A percentile compares a stretch with the other conserved stretches of the same genome.
Evolutionary conservation across 371 early-diverging fungal species (phyloP).

Genomic region (Actinomortierella ambigua): DNA sequence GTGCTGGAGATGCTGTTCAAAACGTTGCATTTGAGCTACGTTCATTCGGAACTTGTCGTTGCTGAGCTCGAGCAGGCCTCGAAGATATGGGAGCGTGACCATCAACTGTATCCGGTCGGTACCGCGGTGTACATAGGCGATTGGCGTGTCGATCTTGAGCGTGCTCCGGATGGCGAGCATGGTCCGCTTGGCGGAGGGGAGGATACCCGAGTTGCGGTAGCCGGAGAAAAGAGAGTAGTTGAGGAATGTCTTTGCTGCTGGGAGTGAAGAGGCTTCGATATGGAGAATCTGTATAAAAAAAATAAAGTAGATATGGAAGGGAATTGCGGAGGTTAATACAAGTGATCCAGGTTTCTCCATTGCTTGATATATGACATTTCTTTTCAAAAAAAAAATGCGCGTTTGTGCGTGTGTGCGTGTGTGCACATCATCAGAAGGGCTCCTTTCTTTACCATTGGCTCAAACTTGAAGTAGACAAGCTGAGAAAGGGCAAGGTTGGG

Average conservation of each 20-base stretch:
- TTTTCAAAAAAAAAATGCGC: not conserved
- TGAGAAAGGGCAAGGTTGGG: constrained; percentile 21
- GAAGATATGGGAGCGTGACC: constrained; percentile 54
- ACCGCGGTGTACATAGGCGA: constrained; percentile 52
- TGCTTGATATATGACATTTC: not conserved
- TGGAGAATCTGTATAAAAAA: constrained; percentile 58
- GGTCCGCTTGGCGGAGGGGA: constrained; percentile 59
- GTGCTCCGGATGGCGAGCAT: constrained; percentile 69
- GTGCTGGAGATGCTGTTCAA: constrained; percentile 48
- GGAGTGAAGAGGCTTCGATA: constrained; percentile 59
- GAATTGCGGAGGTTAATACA: not conserved
- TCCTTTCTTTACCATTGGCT: constrained; percentile 59
- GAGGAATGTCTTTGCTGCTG: constrained; percentile 58
- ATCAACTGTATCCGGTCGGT: constrained; percentile 49
- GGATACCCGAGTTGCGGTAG: constrained; percentile 68
- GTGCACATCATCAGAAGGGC: not conserved
- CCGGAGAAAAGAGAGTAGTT: constrained; percentile 58
- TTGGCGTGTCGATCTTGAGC: constrained; percentile 64
- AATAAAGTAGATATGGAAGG: not conserved
- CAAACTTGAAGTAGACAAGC: constrained; percentile 65
- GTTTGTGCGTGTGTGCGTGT: not conserved
- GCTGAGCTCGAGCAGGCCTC: constrained; percentile 50
- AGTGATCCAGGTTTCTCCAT: not conserved
- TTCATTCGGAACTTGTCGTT: constrained; percentile 62
- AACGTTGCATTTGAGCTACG: constrained; percentile 53